These are phyloP conservation scores for Aspergillus quadricinctus DNA, from an alignment of 2,329 filamentous ascomycete species.

Conservation along the genomic window DNA sequence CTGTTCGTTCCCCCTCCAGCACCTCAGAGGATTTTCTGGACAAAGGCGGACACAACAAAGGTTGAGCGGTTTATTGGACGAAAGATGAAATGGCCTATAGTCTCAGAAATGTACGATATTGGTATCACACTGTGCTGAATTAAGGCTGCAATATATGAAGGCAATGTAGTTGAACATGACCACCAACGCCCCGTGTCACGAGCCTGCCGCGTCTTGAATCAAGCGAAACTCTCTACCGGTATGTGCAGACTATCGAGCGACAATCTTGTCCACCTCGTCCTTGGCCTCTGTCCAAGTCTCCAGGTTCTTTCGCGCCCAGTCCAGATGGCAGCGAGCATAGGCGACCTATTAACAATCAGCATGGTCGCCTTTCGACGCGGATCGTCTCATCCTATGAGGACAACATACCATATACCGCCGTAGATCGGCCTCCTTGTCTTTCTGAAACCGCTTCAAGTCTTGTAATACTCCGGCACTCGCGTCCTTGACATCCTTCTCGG, in stretches of 20 bases:
- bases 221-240: background rate
- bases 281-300: slow-evolving; percentile 91
- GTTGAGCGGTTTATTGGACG: background rate
- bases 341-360: slow-evolving; percentile 58
- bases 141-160: background rate
- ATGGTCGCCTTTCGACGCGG: background rate
- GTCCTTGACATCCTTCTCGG: slow-evolving; percentile 88
- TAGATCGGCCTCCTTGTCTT: slow-evolving; percentile 91
- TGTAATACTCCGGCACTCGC: slow-evolving; percentile 83
- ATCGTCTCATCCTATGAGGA: background rate
- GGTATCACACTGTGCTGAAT: background rate
- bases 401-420: slow-evolving; percentile 86
- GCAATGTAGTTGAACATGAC: background rate
- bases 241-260: slow-evolving; percentile 27
- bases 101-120: background rate
- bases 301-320: slow-evolving; percentile 88
- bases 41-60: background rate
- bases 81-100: background rate
- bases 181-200: no score
- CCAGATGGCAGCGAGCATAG: slow-evolving; percentile 86
- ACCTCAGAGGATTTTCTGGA: background rate
- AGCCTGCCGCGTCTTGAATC: background rate
- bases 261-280: slow-evolving; percentile 83
- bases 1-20: background rate
- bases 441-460: slow-evolving; percentile 88